Conservation (phyloP, 2,329 filamentous ascomycete genomes). For the Daldinia eschscholtzii region DNA sequence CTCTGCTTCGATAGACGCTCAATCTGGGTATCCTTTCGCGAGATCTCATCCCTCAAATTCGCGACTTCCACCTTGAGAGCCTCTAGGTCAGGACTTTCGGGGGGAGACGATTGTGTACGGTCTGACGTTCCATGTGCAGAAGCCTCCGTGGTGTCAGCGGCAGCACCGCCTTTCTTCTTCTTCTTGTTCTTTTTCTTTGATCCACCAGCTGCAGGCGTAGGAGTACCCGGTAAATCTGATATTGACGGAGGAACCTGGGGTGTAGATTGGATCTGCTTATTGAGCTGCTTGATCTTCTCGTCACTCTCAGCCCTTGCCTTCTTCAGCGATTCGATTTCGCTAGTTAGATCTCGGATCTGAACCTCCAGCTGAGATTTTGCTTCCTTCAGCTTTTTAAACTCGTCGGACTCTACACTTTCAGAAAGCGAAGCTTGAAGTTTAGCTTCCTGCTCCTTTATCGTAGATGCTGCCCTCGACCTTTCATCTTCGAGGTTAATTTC, state of each 20-base stretch:
- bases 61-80: slow-evolving; percentile 63
- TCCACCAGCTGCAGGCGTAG: slow-evolving; percentile 46
- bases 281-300: slow-evolving; percentile 58
- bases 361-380: slow-evolving; percentile 53
- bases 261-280: slow-evolving; percentile 52
- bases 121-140: slow-evolving; percentile 56
- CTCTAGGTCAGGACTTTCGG: slow-evolving; percentile 51
- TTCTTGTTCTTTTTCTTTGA: slow-evolving; percentile 85
- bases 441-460: slow-evolving; percentile 47
- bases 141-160: slow-evolving; percentile 57
- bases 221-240: slow-evolving; percentile 45
- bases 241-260: slow-evolving; percentile 38
- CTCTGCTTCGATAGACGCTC: slow-evolving; percentile 77
- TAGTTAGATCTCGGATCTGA: slow-evolving; percentile 60
- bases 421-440: slow-evolving; percentile 48
- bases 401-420: slow-evolving; percentile 46
- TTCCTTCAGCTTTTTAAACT: slow-evolving; percentile 56
- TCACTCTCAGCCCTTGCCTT: slow-evolving; percentile 57
- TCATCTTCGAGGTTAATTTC: slow-evolving; percentile 55
- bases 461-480: slow-evolving; percentile 42
- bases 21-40: slow-evolving; percentile 79
- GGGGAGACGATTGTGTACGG: slow-evolving; percentile 48
- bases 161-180: slow-evolving; percentile 83
- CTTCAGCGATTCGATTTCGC: slow-evolving; percentile 59
- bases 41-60: slow-evolving; percentile 65